Evolutionary conservation across 352 stramenopile species (phyloP).

Genomic region (Phytophthora constricta): DNA sequence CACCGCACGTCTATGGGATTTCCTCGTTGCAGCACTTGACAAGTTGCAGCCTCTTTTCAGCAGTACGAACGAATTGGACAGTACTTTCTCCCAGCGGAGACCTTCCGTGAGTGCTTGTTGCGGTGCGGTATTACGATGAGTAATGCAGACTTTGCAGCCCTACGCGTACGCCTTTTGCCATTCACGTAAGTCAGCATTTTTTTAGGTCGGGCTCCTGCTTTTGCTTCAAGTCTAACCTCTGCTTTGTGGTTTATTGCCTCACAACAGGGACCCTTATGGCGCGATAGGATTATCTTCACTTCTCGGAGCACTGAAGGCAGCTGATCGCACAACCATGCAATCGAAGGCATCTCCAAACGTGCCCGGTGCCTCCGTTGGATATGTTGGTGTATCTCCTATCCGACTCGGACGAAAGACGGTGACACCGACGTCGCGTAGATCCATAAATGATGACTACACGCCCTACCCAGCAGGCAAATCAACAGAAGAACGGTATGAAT

Average conservation of each 20-base stretch:
- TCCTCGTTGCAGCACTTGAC: slow-evolving; percentile 58
- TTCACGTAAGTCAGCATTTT: slow-evolving; percentile 59
- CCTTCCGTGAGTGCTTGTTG: slow-evolving; percentile 66
- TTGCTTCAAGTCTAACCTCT: not conserved
- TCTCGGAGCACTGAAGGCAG: slow-evolving; percentile 53
- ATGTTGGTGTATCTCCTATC: slow-evolving; percentile 55
- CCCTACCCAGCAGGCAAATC: slow-evolving; percentile 70
- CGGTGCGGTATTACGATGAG: slow-evolving; percentile 68
- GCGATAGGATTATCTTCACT: slow-evolving; percentile 50
- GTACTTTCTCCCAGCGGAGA: slow-evolving; percentile 56
- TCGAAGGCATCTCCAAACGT: slow-evolving; percentile 32
- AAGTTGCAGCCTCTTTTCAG: slow-evolving; percentile 56
- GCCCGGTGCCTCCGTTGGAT: slow-evolving; percentile 29
- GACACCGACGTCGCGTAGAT: slow-evolving; percentile 34
- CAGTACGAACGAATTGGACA: slow-evolving; percentile 68
- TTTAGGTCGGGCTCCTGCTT: not conserved
- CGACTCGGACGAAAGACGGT: slow-evolving; percentile 69
- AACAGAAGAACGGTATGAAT: slow-evolving; percentile 65
- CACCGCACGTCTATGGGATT: slow-evolving; percentile 67
- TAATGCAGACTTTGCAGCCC: slow-evolving; percentile 71
- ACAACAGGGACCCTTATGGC: slow-evolving; percentile 56
- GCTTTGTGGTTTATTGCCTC: not conserved
- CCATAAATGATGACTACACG: slow-evolving; percentile 13
- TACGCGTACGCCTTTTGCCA: slow-evolving; percentile 65
- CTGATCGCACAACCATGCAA: slow-evolving; percentile 55